Conservation (phyloP, 2,329 filamentous ascomycete genomes). For the Polychaeton citri region DNA sequence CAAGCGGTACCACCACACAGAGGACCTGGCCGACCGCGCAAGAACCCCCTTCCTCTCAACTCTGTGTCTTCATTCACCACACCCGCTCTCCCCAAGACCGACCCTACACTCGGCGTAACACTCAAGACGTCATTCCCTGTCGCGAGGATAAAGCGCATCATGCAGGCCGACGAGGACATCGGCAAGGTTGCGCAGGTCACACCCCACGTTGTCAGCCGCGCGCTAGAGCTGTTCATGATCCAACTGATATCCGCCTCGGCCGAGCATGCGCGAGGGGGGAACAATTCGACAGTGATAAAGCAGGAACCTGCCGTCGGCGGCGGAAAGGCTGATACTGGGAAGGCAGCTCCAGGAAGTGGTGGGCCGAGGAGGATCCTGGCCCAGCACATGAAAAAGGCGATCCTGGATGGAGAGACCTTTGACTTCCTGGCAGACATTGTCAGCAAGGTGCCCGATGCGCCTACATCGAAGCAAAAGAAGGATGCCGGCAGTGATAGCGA, state of each 20-base stretch:
- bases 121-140: constrained; percentile 95
- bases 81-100: constrained; percentile 5
- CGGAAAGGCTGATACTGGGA: not conserved
- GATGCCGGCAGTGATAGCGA: constrained; percentile 15
- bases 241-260: constrained; percentile 81
- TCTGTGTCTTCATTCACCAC: constrained; percentile 2
- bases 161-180: constrained; percentile 98
- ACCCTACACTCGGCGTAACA: constrained; percentile 41
- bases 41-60: constrained; percentile 1
- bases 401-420: constrained; percentile 79
- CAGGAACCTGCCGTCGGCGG: constrained; percentile 43
- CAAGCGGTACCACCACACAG: constrained; percentile 4
- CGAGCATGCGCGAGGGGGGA: constrained; percentile 51
- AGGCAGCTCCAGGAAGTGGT: constrained; percentile 6
- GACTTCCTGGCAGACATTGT: constrained; percentile 91
- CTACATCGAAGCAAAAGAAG: constrained; percentile 30
- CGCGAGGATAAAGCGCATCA: constrained; percentile 94
- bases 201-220: constrained; percentile 76
- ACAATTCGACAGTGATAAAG: constrained; percentile 1
- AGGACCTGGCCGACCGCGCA: constrained; percentile 7
- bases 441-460: constrained; percentile 60
- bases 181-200: constrained; percentile 97
- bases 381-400: constrained; percentile 79
- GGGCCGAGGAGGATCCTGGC: constrained; percentile 76
- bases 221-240: constrained; percentile 96